These are phyloP conservation scores for Ophiostoma sp. DNA, from an alignment of 2,329 filamentous ascomycete species.

Conservation along the genomic window DNA sequence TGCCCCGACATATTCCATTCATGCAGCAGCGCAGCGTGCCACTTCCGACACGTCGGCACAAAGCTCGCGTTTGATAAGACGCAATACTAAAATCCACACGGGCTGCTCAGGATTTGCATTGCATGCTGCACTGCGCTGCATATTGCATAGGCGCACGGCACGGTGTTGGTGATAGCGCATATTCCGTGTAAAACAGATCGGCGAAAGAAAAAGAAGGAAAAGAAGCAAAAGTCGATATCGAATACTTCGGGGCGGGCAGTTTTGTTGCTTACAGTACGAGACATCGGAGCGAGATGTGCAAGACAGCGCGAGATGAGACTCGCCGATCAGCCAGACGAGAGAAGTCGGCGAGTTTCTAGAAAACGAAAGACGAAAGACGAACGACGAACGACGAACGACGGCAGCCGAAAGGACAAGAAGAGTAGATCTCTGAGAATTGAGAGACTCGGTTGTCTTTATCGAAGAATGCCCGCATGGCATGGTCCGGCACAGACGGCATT, in stretches of 20 bases:
- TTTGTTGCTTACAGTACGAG: neutral
- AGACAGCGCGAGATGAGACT: neutral
- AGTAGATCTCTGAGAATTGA: neutral
- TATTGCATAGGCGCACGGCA: neutral
- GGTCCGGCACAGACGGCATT: neutral
- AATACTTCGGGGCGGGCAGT: too few species aligned
- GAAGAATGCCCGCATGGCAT: neutral
- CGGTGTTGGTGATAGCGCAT: neutral
- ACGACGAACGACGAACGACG: too few species aligned
- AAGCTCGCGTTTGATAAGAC: neutral
- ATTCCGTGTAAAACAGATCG: neutral
- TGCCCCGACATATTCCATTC: neutral
- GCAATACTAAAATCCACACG: neutral
- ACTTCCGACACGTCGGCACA: neutral
- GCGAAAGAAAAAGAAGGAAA: neutral
- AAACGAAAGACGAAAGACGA: neutral
- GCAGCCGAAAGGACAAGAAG: neutral
- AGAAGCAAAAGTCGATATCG: neutral
- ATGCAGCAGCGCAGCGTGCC: neutral
- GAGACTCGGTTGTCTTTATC: too few species aligned
- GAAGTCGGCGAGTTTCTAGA: neutral
- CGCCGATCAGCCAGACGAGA: neutral
- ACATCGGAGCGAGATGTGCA: neutral
- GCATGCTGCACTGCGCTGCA: neutral
- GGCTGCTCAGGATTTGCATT: constrained; percentile 5